These are phyloP conservation scores for Moesziomyces sp. DNA, from an alignment of 1,284 basidiomycete genomes.

Conservation along the genomic window DNA sequence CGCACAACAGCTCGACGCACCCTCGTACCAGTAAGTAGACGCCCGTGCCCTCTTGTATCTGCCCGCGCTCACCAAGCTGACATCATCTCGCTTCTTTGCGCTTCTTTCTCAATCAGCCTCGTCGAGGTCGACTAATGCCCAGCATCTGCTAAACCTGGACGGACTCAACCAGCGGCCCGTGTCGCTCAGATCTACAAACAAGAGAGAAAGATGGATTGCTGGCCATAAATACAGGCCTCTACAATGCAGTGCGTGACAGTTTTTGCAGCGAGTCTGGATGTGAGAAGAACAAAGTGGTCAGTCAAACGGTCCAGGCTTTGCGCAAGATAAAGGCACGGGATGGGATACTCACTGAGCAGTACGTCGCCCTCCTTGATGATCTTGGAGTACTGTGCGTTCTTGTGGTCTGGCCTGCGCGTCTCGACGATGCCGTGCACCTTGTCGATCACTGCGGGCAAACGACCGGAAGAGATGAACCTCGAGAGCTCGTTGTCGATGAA, in stretches of 20 bases:
- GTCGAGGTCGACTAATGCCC: slow-evolving; percentile 45
- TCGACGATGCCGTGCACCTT: slow-evolving; percentile 88
- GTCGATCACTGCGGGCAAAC: slow-evolving; percentile 90
- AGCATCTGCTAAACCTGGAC: neutral
- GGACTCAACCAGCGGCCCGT: neutral
- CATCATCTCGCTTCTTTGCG: neutral
- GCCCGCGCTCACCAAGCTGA: neutral
- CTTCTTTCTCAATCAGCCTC: slow-evolving; percentile 22
- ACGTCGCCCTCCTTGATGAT: slow-evolving; percentile 88
- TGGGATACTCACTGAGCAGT: slow-evolving; percentile 73
- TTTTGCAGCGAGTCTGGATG: slow-evolving; percentile 64
- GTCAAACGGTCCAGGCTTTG: neutral
- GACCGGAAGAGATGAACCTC: slow-evolving; percentile 89
- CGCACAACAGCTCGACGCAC: slow-evolving; percentile 81
- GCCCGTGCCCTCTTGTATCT: neutral
- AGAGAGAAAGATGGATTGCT: neutral
- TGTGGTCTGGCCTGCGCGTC: slow-evolving; percentile 84
- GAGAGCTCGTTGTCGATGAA: slow-evolving; percentile 90
- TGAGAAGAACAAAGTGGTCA: neutral
- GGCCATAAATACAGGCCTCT: slow-evolving; percentile 11
- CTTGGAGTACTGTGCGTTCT: slow-evolving; percentile 90
- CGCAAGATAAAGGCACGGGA: no score
- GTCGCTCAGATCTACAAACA: neutral
- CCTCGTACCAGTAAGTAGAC: slow-evolving; percentile 72
- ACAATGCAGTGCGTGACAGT: slow-evolving; percentile 65